A percentile compares a stretch with the other conserved stretches of the same genome.
Evolutionary conservation across 1,139 yeast species (phyloP).

Genomic region (Nakaseomyces kungkrabaensis): DNA sequence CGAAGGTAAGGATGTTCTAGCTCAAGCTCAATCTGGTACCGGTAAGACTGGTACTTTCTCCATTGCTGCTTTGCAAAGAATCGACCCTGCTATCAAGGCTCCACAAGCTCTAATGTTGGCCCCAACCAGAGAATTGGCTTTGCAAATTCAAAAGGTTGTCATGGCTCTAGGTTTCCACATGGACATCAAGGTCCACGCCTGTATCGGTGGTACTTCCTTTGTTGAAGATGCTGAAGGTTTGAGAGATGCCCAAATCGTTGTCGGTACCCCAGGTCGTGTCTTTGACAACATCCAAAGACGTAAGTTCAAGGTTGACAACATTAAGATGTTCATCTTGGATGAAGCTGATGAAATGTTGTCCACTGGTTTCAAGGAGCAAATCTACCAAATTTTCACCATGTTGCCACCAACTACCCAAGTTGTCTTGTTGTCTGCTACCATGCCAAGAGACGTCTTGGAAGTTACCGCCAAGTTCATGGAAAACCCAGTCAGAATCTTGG

Average conservation of each 20-base stretch:
- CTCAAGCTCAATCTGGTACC: constrained; percentile 99
- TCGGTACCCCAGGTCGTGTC: constrained; percentile 99
- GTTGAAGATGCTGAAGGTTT: constrained; percentile 88
- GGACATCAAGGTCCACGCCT: constrained; percentile 91
- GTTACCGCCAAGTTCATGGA: constrained; percentile 96
- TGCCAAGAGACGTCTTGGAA: constrained; percentile 95
- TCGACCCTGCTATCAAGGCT: constrained; percentile 55
- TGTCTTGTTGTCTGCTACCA: constrained; percentile 91
- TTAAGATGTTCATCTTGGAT: constrained; percentile 96
- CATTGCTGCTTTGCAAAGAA: constrained; percentile 91
- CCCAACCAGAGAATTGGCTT: constrained; percentile 98
- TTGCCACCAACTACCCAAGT: constrained; percentile 94
- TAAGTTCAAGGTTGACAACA: constrained; percentile 75
- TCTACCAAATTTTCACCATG: constrained; percentile 90
- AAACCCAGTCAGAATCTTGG: constrained; percentile 93
- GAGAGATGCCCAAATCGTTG: constrained; percentile 85
- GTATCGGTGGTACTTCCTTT: constrained; percentile 96
- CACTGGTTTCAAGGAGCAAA: constrained; percentile 95
- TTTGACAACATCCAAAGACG: constrained; percentile 95
- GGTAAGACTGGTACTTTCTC: constrained; percentile 99
- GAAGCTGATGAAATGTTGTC: constrained; percentile 99
- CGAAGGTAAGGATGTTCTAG: constrained; percentile 93
- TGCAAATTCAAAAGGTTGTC: constrained; percentile 95
- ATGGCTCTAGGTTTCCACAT: constrained; percentile 89
- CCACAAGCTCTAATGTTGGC: constrained; percentile 94